Evolutionary conservation across 2,329 filamentous ascomycete genomes (phyloP), one percentile per base, ranked within the genome.

Genomic region (Moelleriella libera): DNA sequence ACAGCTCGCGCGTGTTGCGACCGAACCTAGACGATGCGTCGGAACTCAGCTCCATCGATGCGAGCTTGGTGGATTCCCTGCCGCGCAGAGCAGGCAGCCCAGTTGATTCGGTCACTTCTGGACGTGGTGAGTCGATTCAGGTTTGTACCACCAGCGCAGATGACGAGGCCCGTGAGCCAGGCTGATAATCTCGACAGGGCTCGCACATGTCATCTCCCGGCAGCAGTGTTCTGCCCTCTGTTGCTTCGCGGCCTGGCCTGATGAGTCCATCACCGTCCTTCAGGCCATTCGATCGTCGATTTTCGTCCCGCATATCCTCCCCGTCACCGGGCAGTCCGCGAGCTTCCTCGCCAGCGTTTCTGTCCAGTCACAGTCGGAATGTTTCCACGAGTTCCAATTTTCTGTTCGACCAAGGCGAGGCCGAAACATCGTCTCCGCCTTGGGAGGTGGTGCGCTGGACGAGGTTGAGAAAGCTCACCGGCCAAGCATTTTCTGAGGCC

Each of bases 371-470:
- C 59, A 94, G 88, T 47, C 82, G 89, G 47, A 85, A 88, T 56
- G 83, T 80, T 1, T 96, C 90, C 1, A 58, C 88, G 21, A 82
- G 76, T 43, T 94, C 86, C 55, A 80, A 86, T 54, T 64, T 85
- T 9, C 59, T 81, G 4, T 60, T 74, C 11, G 80, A 82, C 49
- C 64, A 75, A 42, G 70, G 80, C 46, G 84, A 85, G 44, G 71
- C 75, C 28, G 85, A 90, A 53, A 79, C 81, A 1, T 75, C 80
- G 3, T 81, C 87, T 47, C 80, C 86, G 5, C 92, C 92, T 2
- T 98, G 92, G 94, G 92, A 98, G 59, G 88, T 97, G 47, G 85
- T 98, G 50, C 78, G 89, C 59, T 98, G 94, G 94, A 97, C 88
- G 1, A 92, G 85, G 60, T 68, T 98, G 49, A 86, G 82, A 58